A percentile compares a stretch with the other conserved stretches of the same genome.
Conservation (phyloP, 345 rosid species). For the Conringia planisiliqua region DNA sequence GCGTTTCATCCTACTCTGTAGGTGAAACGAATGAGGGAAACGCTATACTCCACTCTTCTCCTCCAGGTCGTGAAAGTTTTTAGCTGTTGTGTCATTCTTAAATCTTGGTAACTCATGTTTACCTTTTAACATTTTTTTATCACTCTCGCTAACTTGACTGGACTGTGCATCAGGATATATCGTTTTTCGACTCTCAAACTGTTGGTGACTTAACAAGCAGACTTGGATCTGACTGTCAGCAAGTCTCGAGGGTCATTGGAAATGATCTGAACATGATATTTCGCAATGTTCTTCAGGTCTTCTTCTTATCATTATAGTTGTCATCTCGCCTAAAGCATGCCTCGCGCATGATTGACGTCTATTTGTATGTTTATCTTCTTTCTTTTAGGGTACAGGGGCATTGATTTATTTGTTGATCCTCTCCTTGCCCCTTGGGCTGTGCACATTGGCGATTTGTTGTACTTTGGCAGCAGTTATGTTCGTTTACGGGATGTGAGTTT, state of each 20-base stretch:
- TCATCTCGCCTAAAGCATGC: not conserved
- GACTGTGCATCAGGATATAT: slow-evolving; percentile 60
- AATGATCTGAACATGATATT: slow-evolving; percentile 85
- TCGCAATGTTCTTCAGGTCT: slow-evolving; percentile 90
- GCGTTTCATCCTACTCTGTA: slow-evolving; percentile 26
- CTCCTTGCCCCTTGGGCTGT: slow-evolving; percentile 83
- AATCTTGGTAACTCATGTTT: slow-evolving; percentile 17
- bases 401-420: slow-evolving; percentile 74
- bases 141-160: slow-evolving; percentile 6
- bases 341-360: slow-evolving; percentile 8
- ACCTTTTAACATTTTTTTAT: not conserved
- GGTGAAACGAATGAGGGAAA: slow-evolving; percentile 98
- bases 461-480: slow-evolving; percentile 71
- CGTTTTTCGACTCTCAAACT: slow-evolving; percentile 90
- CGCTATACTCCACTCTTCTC: slow-evolving; percentile 83
- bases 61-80: slow-evolving; percentile 57
- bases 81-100: not conserved
- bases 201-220: slow-evolving; percentile 98
- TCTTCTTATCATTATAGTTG: not conserved
- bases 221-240: slow-evolving; percentile 98
- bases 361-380: slow-evolving; percentile 31
- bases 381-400: slow-evolving; percentile 78
- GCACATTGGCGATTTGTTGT: slow-evolving; percentile 73
- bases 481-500: slow-evolving; percentile 77
- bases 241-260: slow-evolving; percentile 92